phyloP scores from a whole-genome alignment of 257 asterid species.

The Lycium ferocissimum region DNA sequence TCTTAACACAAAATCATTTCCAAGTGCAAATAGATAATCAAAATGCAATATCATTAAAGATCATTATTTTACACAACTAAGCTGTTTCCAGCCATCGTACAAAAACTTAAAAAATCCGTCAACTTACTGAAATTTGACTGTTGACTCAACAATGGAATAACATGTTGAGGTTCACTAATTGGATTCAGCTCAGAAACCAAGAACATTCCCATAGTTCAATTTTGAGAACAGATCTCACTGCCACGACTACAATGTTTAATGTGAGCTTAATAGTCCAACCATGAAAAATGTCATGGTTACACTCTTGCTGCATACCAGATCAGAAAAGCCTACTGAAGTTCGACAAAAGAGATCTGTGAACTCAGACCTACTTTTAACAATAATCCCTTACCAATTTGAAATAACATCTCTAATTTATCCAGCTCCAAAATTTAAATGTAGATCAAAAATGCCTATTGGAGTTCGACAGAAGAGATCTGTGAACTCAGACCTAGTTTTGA shows the following conservation, averaged over 20 bases:
- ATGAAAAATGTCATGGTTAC: conserved; percentile 19
- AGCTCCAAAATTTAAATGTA: neutral
- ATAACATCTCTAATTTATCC: conserved; percentile 6
- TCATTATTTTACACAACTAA: neutral
- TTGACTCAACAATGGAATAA: neutral
- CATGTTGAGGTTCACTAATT: conserved; percentile 7
- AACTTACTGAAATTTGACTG: neutral
- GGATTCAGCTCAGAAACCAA: neutral
- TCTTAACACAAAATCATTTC: neutral
- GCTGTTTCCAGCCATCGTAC: neutral
- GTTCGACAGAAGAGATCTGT: neutral
- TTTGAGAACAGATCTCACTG: neutral
- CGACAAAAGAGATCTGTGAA: neutral
- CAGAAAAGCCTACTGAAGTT: conserved; percentile 21
- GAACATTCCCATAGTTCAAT: neutral
- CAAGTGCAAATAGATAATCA: neutral
- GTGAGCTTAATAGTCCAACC: conserved; percentile 20
- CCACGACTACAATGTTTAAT: neutral
- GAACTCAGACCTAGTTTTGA: neutral
- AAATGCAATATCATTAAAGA: neutral
- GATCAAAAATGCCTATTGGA: no score
- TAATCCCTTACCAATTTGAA: neutral
- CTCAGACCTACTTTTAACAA: neutral
- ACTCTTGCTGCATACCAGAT: neutral
- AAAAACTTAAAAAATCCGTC: neutral